Evolutionary conservation across 768 basidiomycete genomes (phyloP).

Genomic region (Mycena filopes): DNA sequence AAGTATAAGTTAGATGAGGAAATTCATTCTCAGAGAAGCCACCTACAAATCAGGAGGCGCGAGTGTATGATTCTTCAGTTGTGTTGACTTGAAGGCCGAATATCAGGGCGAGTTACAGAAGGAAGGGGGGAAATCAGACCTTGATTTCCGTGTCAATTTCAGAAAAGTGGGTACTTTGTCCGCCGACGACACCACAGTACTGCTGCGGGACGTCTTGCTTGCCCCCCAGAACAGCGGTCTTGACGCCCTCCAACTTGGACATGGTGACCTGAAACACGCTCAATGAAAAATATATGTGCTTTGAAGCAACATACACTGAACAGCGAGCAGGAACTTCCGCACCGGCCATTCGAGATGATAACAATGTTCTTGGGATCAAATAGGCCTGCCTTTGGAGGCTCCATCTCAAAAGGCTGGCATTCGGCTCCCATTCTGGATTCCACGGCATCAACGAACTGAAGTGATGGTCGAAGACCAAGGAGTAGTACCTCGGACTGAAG

Average conservation of each 20-base stretch:
- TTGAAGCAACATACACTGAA: slow-evolving; percentile 50
- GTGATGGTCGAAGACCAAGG: not conserved
- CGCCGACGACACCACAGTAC: slow-evolving; percentile 73
- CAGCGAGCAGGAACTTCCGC: slow-evolving; percentile 59
- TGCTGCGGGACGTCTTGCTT: slow-evolving; percentile 58
- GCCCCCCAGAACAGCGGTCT: slow-evolving; percentile 68
- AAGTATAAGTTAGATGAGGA: not conserved
- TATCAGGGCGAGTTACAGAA: slow-evolving; percentile 8
- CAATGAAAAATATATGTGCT: not conserved
- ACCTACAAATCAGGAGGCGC: slow-evolving; percentile 72
- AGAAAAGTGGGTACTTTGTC: slow-evolving; percentile 67
- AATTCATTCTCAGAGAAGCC: not conserved
- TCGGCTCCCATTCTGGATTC: slow-evolving; percentile 54
- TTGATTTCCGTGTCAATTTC: slow-evolving; percentile 71
- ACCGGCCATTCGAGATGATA: slow-evolving; percentile 69
- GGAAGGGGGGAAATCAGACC: slow-evolving; percentile 38
- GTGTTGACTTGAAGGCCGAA: slow-evolving; percentile 50
- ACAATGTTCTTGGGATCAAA: slow-evolving; percentile 61
- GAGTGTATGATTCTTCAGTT: slow-evolving; percentile 63
- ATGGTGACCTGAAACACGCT: slow-evolving; percentile 60
- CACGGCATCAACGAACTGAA: not conserved
- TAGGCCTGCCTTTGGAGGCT: slow-evolving; percentile 54
- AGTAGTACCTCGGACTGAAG: slow-evolving; percentile 58
- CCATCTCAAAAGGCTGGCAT: slow-evolving; percentile 52
- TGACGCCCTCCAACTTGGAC: slow-evolving; percentile 66